These are phyloP conservation scores for Exserohilum rostratum DNA, from an alignment of 2,329 filamentous ascomycete genomes.

Conservation along the genomic window DNA sequence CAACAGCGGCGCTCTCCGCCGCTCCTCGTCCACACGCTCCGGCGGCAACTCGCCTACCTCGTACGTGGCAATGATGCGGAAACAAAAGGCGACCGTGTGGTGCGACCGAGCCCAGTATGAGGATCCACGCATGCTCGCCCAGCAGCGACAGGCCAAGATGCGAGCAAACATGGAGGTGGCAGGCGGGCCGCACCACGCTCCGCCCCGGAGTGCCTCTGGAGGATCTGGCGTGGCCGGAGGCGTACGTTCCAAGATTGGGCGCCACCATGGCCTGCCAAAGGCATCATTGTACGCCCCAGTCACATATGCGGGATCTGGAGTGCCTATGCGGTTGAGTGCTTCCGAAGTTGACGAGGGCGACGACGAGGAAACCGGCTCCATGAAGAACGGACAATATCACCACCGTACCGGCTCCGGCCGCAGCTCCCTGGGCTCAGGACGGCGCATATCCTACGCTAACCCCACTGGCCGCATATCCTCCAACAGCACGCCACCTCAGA, in stretches of 20 bases:
- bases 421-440: constrained; percentile 63
- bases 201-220: constrained; percentile 47
- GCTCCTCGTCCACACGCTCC: constrained; percentile 83
- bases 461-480: constrained; percentile 56
- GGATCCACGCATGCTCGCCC: constrained; percentile 80
- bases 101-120: constrained; percentile 93
- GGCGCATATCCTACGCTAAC: constrained; percentile 47
- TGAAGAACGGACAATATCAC: constrained; percentile 57
- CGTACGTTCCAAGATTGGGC: constrained; percentile 78
- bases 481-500: constrained; percentile 61
- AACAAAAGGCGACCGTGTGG: constrained; percentile 98
- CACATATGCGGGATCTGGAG: constrained; percentile 76
- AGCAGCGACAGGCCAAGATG: constrained; percentile 86
- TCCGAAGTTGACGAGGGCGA: constrained; percentile 92
- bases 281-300: constrained; percentile 80
- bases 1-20: constrained; percentile 64
- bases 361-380: constrained; percentile 69
- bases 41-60: constrained; percentile 67
- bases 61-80: constrained; percentile 94
- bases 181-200: constrained; percentile 58
- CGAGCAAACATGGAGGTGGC: constrained; percentile 84
- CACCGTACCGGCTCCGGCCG: constrained; percentile 75
- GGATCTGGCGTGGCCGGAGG: constrained; percentile 50
- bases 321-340: constrained; percentile 91
- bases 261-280: constrained; percentile 82